Evolutionary conservation across 441 rosid genomes (phyloP).

Genomic region (Mallotus japonicus): DNA sequence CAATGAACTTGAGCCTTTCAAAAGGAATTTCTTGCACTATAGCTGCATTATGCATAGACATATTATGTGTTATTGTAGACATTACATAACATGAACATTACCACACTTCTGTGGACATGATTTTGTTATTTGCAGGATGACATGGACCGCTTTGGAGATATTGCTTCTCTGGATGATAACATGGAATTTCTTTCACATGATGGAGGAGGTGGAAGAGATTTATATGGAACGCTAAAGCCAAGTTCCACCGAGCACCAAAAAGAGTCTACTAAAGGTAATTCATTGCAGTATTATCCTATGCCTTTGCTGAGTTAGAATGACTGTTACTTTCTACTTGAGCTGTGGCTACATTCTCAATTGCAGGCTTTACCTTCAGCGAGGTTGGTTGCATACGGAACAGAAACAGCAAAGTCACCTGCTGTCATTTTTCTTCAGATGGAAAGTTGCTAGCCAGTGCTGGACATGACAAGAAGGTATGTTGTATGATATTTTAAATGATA

Average conservation of each 20-base stretch:
- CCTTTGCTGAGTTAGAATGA: conserved; percentile 10
- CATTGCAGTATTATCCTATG: neutral
- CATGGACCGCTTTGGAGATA: conserved; percentile 53
- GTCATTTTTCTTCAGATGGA: conserved; percentile 80
- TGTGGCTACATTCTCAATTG: conserved; percentile 13
- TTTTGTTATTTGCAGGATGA: conserved; percentile 54
- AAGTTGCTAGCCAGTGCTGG: conserved; percentile 70
- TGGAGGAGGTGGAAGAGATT: conserved; percentile 49
- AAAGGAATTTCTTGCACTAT: neutral
- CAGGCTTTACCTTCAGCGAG: conserved; percentile 67
- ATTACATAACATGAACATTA: conserved; percentile 1
- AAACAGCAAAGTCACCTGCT: conserved; percentile 67
- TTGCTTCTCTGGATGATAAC: conserved; percentile 52
- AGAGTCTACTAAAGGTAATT: conserved; percentile 51
- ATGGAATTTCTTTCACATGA: conserved; percentile 55
- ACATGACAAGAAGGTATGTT: conserved; percentile 63
- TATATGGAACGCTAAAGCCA: conserved; percentile 47
- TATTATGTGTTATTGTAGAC: conserved; percentile 1
- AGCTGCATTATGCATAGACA: neutral
- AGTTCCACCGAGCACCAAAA: conserved; percentile 42
- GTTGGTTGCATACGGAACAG: conserved; percentile 56
- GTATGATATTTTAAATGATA: conserved; percentile 4
- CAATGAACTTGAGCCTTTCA: neutral
- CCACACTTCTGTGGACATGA: conserved; percentile 18
- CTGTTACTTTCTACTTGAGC: conserved; percentile 1